Conservation (phyloP, 805 yeast genomes). For the Cyberlindnera suaveolens region DNA sequence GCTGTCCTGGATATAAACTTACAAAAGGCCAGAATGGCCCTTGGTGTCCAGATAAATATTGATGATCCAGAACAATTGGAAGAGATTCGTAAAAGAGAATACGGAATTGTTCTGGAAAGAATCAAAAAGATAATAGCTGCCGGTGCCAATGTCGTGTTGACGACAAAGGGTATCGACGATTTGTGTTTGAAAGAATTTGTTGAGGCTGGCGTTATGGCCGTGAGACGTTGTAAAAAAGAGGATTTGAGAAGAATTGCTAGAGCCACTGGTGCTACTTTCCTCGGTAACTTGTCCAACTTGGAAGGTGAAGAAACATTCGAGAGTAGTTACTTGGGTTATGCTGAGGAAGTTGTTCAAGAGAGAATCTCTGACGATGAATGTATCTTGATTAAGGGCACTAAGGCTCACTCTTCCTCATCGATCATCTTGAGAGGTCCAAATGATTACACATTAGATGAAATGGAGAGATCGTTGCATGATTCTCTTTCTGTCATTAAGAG, state of each 20-base stretch:
- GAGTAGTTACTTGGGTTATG: slow-evolving; percentile 75
- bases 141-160: slow-evolving; percentile 83
- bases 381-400: slow-evolving; percentile 86
- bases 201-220: slow-evolving; percentile 82
- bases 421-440: slow-evolving; percentile 93
- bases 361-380: slow-evolving; percentile 94
- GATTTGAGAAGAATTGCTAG: slow-evolving; percentile 95
- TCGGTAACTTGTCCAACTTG: slow-evolving; percentile 81
- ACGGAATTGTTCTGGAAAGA: slow-evolving; percentile 62
- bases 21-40: slow-evolving; percentile 95
- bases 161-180: slow-evolving; percentile 94
- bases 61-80: slow-evolving; percentile 97
- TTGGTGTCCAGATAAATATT: slow-evolving; percentile 95
- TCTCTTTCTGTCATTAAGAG: slow-evolving; percentile 92
- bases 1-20: slow-evolving; percentile 91
- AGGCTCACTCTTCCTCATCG: slow-evolving; percentile 89
- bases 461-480: slow-evolving; percentile 96
- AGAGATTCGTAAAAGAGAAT: slow-evolving; percentile 83
- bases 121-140: slow-evolving; percentile 85
- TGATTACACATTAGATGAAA: slow-evolving; percentile 92
- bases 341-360: slow-evolving; percentile 90
- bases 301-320: slow-evolving; percentile 88
- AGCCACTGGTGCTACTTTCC: slow-evolving; percentile 94
- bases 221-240: slow-evolving; percentile 94
- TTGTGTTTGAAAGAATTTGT: slow-evolving; percentile 94